These are phyloP conservation scores for Pestalotiopsis sp. DNA, from an alignment of 2,329 filamentous ascomycete species.

Conservation along the genomic window DNA sequence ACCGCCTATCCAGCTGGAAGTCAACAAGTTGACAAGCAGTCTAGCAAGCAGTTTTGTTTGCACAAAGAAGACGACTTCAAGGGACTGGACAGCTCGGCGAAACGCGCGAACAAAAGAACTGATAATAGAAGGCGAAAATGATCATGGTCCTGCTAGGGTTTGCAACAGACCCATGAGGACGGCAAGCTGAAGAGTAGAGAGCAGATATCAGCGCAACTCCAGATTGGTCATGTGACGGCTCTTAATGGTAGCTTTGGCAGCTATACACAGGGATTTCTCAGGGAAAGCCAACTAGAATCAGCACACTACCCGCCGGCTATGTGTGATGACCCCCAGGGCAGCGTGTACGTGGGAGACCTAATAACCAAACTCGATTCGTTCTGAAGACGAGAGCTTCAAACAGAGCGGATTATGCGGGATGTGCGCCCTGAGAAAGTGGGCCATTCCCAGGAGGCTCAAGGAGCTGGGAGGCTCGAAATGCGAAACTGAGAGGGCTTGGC, in stretches of 20 bases:
- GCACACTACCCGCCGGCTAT: conserved; percentile 4
- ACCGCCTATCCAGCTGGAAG: not conserved
- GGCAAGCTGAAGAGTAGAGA: not conserved
- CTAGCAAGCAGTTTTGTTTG: not conserved
- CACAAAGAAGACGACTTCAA: not conserved
- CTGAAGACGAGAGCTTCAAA: conserved; percentile 9
- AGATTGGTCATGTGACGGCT: not conserved
- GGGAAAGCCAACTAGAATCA: not conserved
- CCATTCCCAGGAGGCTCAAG: conserved; percentile 7
- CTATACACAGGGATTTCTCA: not conserved
- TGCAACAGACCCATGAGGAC: conserved; percentile 3
- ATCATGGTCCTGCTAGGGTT: not conserved
- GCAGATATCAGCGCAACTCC: not conserved
- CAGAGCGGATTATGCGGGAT: conserved; percentile 12
- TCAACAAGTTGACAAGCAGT: not conserved
- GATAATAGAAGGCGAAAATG: not conserved
- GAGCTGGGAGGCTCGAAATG: conserved; percentile 4
- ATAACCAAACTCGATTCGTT: conserved; percentile 9
- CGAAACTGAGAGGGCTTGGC: conserved; percentile 11
- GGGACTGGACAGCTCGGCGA: not conserved
- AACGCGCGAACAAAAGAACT: not conserved
- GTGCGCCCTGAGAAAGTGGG: not conserved
- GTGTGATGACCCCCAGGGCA: conserved; percentile 11
- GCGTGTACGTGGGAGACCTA: not conserved
- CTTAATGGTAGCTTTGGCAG: conserved; percentile 1